Percentiles rank a stretch among this genome's conserved stretches.
These are phyloP conservation scores for Cichorium intybus DNA, from an alignment of 140 eudicot species.

Conservation along the genomic window DNA sequence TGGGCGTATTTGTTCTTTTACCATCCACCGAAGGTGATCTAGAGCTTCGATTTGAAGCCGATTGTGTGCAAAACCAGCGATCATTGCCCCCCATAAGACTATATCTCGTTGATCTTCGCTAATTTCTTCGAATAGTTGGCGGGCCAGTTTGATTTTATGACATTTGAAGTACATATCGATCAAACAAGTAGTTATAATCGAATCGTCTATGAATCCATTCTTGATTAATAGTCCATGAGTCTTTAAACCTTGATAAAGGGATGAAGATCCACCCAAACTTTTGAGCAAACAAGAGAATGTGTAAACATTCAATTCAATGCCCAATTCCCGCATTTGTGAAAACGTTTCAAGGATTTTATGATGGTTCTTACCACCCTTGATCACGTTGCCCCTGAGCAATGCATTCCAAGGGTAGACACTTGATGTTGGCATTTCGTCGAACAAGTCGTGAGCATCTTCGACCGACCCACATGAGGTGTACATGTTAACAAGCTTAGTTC, in stretches of 20 bases:
- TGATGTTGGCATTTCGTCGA: slow-evolving; percentile 47
- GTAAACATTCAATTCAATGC: slow-evolving; percentile 78
- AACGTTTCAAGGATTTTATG: slow-evolving; percentile 42
- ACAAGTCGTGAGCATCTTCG: slow-evolving; percentile 66
- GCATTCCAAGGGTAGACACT: slow-evolving; percentile 91
- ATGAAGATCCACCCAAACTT: slow-evolving; percentile 79
- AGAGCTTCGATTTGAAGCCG: slow-evolving; percentile 61
- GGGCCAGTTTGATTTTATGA: slow-evolving; percentile 63
- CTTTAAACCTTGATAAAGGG: slow-evolving; percentile 74
- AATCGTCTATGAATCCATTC: slow-evolving; percentile 60
- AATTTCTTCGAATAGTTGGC: slow-evolving; percentile 57
- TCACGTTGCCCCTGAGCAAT: slow-evolving; percentile 74
- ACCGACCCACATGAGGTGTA: slow-evolving; percentile 59
- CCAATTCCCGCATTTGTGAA: slow-evolving; percentile 59
- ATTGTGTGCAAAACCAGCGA: slow-evolving; percentile 89
- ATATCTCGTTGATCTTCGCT: slow-evolving; percentile 57
- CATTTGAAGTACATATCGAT: slow-evolving; percentile 94
- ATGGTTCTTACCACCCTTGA: slow-evolving; percentile 57
- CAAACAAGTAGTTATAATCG: slow-evolving; percentile 62
- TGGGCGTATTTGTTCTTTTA: slow-evolving; percentile 38
- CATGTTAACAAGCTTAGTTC: slow-evolving; percentile 68
- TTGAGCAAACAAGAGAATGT: slow-evolving; percentile 84
- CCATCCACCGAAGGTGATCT: slow-evolving; percentile 69
- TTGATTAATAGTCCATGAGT: slow-evolving; percentile 70
- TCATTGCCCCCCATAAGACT: slow-evolving; percentile 90